Conservation (phyloP, 148 eudicot species). For the Diospyros kaki region DNA sequence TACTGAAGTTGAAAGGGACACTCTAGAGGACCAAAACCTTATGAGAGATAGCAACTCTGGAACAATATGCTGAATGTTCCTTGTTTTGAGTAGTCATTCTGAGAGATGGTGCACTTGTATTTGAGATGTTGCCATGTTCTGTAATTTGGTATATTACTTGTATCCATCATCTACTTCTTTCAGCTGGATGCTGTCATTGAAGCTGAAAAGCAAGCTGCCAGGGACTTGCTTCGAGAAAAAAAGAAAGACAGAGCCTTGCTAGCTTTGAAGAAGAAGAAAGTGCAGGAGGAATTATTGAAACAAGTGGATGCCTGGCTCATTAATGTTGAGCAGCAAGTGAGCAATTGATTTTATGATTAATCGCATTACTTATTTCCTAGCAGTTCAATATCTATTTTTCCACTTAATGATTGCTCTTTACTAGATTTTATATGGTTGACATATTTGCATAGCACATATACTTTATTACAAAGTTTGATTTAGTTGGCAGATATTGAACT, state of each 20-base stretch:
- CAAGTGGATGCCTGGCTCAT: constrained; percentile 96
- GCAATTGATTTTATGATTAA: constrained; percentile 12
- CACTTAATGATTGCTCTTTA: background rate
- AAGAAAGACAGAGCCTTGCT: constrained; percentile 94
- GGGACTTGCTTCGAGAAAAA: constrained; percentile 89
- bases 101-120: background rate
- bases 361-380: background rate
- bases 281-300: constrained; percentile 89
- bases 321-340: constrained; percentile 93
- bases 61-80: background rate
- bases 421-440: background rate
- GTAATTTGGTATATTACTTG: constrained; percentile 5
- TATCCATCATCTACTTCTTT: constrained; percentile 20
- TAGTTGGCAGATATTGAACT: constrained; percentile 99
- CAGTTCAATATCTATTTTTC: background rate
- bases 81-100: background rate
- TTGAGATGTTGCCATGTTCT: background rate
- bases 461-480: constrained; percentile 18
- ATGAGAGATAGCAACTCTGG: background rate
- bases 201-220: constrained; percentile 97
- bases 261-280: constrained; percentile 90
- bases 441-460: background rate
- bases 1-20: background rate
- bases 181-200: constrained; percentile 95
- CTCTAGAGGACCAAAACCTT: background rate